A percentile compares a stretch with the other conserved stretches of the same genome.
Conservation (phyloP, 1,139 yeast genomes). For the Chernovozyma aurita region DNA sequence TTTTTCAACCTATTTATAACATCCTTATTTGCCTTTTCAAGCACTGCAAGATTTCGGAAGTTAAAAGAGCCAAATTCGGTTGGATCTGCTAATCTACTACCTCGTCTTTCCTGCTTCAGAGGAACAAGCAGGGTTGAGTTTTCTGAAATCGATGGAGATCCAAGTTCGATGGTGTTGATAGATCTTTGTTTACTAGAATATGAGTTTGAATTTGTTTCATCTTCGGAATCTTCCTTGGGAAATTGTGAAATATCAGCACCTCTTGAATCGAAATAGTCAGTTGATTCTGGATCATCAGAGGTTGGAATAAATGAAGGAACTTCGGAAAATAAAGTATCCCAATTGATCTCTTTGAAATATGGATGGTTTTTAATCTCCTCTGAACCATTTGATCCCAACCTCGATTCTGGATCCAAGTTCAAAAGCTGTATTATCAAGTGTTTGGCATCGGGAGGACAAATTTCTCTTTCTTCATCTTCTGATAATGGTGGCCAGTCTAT, state of each 20-base stretch:
- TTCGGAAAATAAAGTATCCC: constrained; percentile 71
- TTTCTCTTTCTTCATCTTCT: constrained; percentile 48
- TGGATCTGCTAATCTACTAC: constrained; percentile 65
- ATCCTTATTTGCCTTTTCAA: constrained; percentile 93
- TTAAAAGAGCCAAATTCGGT: constrained; percentile 92
- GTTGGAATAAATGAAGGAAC: constrained; percentile 84
- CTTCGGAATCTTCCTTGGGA: constrained; percentile 47
- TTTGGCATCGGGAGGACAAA: constrained; percentile 64
- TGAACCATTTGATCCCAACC: constrained; percentile 78
- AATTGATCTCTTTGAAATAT: constrained; percentile 66
- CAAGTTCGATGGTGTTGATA: constrained; percentile 14
- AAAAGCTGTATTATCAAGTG: constrained; percentile 67
- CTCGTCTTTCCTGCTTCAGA: constrained; percentile 57
- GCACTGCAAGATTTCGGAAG: constrained; percentile 80
- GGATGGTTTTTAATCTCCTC: constrained; percentile 75
- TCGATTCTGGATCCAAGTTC: constrained; percentile 53
- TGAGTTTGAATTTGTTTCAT: constrained; percentile 7
- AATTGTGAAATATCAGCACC: constrained; percentile 75
- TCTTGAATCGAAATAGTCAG: constrained; percentile 86
- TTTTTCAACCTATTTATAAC: constrained; percentile 79
- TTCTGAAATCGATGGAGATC: constrained; percentile 15
- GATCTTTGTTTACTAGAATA: constrained; percentile 5
- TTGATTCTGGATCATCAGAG: constrained; percentile 76
- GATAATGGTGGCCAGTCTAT: constrained; percentile 80
- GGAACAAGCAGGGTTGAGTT: constrained; percentile 4